phyloP scores from a whole-genome alignment of 345 rosid genomes.

The Physaria fendleri region DNA sequence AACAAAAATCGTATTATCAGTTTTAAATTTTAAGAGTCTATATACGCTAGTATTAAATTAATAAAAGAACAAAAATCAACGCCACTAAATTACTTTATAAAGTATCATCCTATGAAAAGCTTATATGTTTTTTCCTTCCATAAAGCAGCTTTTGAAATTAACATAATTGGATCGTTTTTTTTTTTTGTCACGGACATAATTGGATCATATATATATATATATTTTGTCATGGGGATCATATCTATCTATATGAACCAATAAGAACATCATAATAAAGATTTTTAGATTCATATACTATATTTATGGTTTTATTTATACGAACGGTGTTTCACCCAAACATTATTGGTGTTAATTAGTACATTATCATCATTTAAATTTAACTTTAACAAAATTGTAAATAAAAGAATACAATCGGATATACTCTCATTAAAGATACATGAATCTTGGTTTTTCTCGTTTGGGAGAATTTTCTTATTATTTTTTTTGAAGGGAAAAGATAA shows the following conservation, averaged over 20 bases:
- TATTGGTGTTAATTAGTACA: background rate
- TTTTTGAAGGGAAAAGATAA: no score
- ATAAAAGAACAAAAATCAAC: constrained; percentile 5
- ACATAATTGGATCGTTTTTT: no score
- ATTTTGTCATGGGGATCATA: no score
- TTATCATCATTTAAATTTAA: background rate
- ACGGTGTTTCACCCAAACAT: background rate
- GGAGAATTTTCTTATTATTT: no score
- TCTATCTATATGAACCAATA: background rate
- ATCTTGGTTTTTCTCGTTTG: no score
- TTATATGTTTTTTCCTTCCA: constrained; percentile 14
- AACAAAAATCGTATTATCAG: background rate
- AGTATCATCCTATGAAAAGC: constrained; percentile 9
- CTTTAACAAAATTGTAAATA: background rate
- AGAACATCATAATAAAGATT: background rate
- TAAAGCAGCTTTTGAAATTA: constrained; percentile 17
- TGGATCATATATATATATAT: no score
- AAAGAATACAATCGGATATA: background rate
- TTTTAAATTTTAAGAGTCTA: background rate
- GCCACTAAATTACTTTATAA: constrained; percentile 8
- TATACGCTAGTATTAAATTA: background rate
- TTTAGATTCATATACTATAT: background rate
- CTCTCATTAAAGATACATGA: no score
- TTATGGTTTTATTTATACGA: background rate
- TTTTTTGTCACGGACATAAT: no score